A percentile compares a stretch with the other conserved stretches of the same genome.
Evolutionary conservation across 306 rosid species (phyloP).

Genomic region (Trichosanthes truncata): DNA sequence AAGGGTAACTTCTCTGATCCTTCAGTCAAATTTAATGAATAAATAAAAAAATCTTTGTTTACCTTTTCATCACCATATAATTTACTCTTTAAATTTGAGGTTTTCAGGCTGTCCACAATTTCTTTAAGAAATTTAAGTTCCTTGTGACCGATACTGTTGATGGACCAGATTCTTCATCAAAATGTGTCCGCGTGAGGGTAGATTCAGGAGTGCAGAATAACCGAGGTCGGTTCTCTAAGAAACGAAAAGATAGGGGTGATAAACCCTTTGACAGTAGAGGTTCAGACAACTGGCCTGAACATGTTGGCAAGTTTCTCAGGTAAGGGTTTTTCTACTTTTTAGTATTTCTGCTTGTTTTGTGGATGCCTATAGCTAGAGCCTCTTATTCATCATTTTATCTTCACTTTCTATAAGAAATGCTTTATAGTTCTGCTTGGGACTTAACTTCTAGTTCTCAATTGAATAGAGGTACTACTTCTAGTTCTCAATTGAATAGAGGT

Average conservation of each 20-base stretch:
- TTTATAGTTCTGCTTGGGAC: neutral
- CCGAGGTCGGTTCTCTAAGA: conserved; percentile 50
- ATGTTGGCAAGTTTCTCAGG: conserved; percentile 74
- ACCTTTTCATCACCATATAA: neutral
- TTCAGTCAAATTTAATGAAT: neutral
- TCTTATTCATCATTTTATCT: neutral
- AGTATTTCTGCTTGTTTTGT: neutral
- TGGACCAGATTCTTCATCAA: conserved; percentile 84
- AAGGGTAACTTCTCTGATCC: neutral
- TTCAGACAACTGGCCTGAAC: conserved; percentile 71
- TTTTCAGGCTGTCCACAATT: conserved; percentile 74
- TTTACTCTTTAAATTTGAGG: conserved; percentile 11
- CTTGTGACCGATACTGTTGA: conserved; percentile 76
- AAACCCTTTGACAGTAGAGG: conserved; percentile 94
- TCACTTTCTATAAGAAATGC: neutral
- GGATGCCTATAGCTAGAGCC: neutral
- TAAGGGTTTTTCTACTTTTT: conserved; percentile 13
- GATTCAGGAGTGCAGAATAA: conserved; percentile 42
- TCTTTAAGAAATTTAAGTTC: conserved; percentile 81
- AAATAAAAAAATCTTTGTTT: too few relatives aligned
- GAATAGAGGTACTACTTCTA: neutral
- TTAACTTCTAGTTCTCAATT: neutral
- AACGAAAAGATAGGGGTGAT: conserved; percentile 72
- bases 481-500: neutral
- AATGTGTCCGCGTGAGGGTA: conserved; percentile 84